Conservation (phyloP, 106 monocot genomes). For the Vanilla planifolia region DNA sequence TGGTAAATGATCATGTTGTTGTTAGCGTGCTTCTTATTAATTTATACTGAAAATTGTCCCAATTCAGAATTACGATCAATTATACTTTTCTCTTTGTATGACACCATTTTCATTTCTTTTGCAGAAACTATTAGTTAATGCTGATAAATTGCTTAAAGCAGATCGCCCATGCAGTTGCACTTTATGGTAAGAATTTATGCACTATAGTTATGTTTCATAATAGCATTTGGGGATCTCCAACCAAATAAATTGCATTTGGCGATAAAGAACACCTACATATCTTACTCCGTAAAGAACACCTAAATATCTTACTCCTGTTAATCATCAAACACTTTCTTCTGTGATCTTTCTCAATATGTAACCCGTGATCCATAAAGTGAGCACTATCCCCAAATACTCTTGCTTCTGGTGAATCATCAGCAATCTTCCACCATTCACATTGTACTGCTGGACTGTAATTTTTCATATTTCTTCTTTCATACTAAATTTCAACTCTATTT, state of each 20-base stretch:
- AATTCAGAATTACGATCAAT: not conserved
- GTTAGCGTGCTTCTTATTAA: not conserved
- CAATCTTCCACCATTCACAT: too few species aligned
- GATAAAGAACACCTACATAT: not conserved
- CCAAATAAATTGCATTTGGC: too few species aligned
- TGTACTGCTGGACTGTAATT: too few species aligned
- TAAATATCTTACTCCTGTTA: not conserved
- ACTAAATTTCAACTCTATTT: too few species aligned
- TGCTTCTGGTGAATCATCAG: too few species aligned
- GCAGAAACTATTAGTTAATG: constrained; percentile 58
- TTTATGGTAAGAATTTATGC: constrained; percentile 55
- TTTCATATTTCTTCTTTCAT: too few species aligned
- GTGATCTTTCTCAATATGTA: not conserved
- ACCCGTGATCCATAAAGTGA: too few species aligned
- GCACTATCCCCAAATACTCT: too few species aligned
- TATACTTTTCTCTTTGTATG: too few species aligned
- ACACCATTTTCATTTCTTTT: constrained; percentile 12
- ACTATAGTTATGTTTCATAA: not conserved
- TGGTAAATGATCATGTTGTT: not conserved
- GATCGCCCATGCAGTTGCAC: constrained; percentile 53
- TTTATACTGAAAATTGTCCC: not conserved
- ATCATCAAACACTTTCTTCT: not conserved
- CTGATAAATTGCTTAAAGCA: constrained; percentile 61
- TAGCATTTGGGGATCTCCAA: not conserved
- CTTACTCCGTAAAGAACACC: not conserved